Base-by-base conservation (phyloP, 2,329 filamentous ascomycete species). In the Pseudonectria foliicola region DNA sequence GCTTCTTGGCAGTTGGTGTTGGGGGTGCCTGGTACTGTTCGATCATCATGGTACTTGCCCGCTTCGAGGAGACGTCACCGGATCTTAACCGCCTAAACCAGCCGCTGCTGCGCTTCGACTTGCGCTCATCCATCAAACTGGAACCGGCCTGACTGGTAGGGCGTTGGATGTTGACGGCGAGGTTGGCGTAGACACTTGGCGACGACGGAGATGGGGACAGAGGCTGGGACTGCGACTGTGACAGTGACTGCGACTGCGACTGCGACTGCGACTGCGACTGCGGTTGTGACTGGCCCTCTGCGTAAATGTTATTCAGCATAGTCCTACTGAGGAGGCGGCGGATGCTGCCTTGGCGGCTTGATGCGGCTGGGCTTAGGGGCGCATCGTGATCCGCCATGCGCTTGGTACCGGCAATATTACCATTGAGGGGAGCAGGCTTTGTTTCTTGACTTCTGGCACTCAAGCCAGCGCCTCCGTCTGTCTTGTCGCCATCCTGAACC, bases 21-120 rank as follows among this genome's bases (percentile, higher is more conserved):
- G 41, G 42, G 32, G 55, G 39, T 16, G 53, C 34, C 30, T 51
- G 46, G 27, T 41, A 33, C 18, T 21, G 5, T 15, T 64, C 59
- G 29, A 69, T 61, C 37, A 66, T 61, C 30, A 66, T 44, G 38
- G 67, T 52, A 49, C 65, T 70, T 29, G 63, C 50, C 27, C 70
- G 69, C 46, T 56, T 56, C 28, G 52, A 42, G 7, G 49, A 44
- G 8, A 54, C 40, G 13, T 62, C 58, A 33, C 61, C 55, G 35
- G 53, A 54, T 38, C 70, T 64, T 48, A 78, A 62, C 38, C 73
- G 66, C 45, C 68, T 66, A 48, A 79, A 78, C 73, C 73, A 79
- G 26, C 73, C 71, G 49, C 74, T 78, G 47, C 62, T 62, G 39
- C 75, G 70, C 54, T 67, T 76, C 41, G 67, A 57, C 54, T 72